Conservation (phyloP, 2,329 filamentous ascomycete genomes). For the Teratosphaeria epicoccoides region DNA sequence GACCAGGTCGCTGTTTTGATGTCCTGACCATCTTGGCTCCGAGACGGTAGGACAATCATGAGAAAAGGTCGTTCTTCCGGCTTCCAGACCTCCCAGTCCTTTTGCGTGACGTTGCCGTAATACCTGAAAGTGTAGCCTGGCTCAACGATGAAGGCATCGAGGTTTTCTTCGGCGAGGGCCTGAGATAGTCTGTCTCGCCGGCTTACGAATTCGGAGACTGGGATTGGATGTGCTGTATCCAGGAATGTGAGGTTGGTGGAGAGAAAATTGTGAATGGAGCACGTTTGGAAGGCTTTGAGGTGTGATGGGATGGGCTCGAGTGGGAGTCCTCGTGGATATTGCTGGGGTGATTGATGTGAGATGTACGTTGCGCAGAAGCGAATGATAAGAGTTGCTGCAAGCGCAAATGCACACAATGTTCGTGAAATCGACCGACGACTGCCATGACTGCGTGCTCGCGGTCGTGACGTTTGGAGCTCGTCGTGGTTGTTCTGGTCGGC, state of each 20-base stretch:
- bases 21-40: constrained; percentile 27
- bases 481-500: not conserved
- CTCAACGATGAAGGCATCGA: constrained; percentile 52
- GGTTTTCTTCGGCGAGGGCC: constrained; percentile 40
- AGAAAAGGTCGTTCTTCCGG: constrained; percentile 54
- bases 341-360: not conserved
- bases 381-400: not conserved
- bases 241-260: constrained; percentile 38
- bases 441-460: too few species aligned
- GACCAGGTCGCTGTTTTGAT: constrained; percentile 47
- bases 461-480: not conserved
- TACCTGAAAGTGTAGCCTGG: constrained; percentile 56
- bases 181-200: constrained; percentile 47
- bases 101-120: constrained; percentile 52
- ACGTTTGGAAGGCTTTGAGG: constrained; percentile 31
- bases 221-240: constrained; percentile 38
- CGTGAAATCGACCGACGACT: not conserved
- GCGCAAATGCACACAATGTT: not conserved
- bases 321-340: not conserved
- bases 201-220: constrained; percentile 42
- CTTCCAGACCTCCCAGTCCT: constrained; percentile 55
- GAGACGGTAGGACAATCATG: constrained; percentile 46
- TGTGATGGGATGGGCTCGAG: not conserved
- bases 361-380: not conserved
- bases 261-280: constrained; percentile 44